A percentile compares a stretch with the other conserved stretches of the same genome.
Evolutionary conservation across 2,329 filamentous ascomycete genomes (phyloP).

Genomic region (Alternaria burnsii): DNA sequence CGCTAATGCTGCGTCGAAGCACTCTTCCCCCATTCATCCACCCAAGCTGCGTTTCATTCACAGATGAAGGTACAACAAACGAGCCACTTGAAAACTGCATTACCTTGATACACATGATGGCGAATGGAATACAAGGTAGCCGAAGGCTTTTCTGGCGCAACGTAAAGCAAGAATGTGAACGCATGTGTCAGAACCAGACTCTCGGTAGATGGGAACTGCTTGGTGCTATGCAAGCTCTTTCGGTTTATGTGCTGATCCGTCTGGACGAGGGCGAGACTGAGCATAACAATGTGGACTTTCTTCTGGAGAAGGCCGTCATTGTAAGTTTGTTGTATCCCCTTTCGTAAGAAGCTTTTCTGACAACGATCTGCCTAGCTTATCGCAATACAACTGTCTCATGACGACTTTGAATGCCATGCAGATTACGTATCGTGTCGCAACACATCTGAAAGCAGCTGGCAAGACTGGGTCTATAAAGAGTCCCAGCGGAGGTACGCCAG

Average conservation of each 20-base stretch:
- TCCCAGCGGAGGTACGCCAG: conserved; percentile 48
- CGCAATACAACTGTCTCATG: conserved; percentile 2
- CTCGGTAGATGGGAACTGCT: conserved; percentile 51
- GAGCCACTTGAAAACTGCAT: conserved; percentile 55
- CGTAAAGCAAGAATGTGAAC: conserved; percentile 55
- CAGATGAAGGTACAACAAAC: conserved; percentile 32
- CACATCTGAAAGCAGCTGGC: conserved; percentile 5
- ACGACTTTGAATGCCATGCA: not conserved
- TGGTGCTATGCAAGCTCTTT: conserved; percentile 56
- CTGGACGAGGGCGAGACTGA: conserved; percentile 57
- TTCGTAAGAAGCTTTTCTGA: not conserved
- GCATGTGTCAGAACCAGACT: conserved; percentile 5
- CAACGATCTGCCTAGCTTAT: not conserved
- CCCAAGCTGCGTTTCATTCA: conserved; percentile 35
- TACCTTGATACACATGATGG: conserved; percentile 54
- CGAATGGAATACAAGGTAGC: conserved; percentile 41
- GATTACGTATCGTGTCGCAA: not conserved
- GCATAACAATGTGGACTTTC: conserved; percentile 54
- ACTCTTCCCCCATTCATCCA: conserved; percentile 57
- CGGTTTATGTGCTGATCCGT: conserved; percentile 55
- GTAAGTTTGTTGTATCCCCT: not conserved
- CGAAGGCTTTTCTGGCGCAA: conserved; percentile 58
- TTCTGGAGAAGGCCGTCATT: conserved; percentile 2
- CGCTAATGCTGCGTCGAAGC: conserved; percentile 52
- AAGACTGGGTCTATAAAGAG: conserved; percentile 55